Evolutionary conservation across 257 asterid species (phyloP).

Genomic region (Scutellaria minor): DNA sequence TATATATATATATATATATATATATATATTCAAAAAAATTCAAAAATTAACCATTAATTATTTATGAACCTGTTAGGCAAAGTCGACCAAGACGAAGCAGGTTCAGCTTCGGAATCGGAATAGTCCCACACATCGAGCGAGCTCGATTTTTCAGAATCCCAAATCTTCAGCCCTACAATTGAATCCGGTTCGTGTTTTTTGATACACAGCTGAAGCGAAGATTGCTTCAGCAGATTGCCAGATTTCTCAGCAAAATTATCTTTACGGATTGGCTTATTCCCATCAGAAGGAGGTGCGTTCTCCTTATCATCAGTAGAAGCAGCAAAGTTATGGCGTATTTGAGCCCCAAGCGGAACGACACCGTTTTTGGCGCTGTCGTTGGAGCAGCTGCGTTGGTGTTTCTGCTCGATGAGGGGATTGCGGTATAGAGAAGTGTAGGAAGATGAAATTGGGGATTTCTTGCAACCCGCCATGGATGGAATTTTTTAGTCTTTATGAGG

Average conservation of each 20-base stretch:
- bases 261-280: conserved; percentile 10
- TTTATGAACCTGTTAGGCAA: conserved; percentile 67
- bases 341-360: conserved; percentile 38
- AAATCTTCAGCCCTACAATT: conserved; percentile 46
- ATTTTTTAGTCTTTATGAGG: conserved; percentile 5
- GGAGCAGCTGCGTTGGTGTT: conserved; percentile 51
- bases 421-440: conserved; percentile 61
- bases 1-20: too few relatives aligned
- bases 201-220: conserved; percentile 76
- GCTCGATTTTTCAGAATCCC: conserved; percentile 56
- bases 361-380: background rate
- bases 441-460: conserved; percentile 51
- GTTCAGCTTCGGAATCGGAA: conserved; percentile 92
- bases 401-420: conserved; percentile 65
- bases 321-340: conserved; percentile 35
- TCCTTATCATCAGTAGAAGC: conserved; percentile 47
- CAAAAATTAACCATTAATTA: background rate
- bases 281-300: conserved; percentile 31
- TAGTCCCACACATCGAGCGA: conserved; percentile 76
- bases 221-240: conserved; percentile 48
- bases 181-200: conserved; percentile 69
- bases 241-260: conserved; percentile 29
- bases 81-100: conserved; percentile 94
- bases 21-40: background rate
- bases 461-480: conserved; percentile 56